Evolutionary conservation across 2,329 filamentous ascomycete genomes (phyloP), one percentile per base, ranked within the genome.

Genomic region (Juglanconis juglandina): DNA sequence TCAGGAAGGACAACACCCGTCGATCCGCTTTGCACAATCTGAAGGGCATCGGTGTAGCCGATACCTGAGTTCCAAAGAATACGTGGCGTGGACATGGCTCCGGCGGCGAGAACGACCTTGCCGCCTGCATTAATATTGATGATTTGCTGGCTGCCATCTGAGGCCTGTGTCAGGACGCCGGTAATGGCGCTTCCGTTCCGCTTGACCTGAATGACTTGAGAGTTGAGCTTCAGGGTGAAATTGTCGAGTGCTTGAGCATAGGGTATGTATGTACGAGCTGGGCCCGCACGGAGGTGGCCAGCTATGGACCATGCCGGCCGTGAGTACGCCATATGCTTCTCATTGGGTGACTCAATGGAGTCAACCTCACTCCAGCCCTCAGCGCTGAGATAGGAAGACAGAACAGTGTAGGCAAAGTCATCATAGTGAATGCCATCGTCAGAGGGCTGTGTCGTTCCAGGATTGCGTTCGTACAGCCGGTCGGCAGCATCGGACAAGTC

Each of bases 401-500:
- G 47, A 34, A 64, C 59, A 4, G 60, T 33, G 47, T 57, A 63
- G 4, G 59, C 59, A 10, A 47, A 55, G 24, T 63, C 57, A 30
- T 67, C 57, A 47, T 66, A 66, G 30, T 48, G 56, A 58, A 61
- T 47, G 8, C 68, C 69, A 33, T 71, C 70, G 3, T 57, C 56
- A 1, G 69, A 71, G 8, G 70, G 66, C 49, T 59, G 44, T 1
- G 65, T 66, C 33, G 69, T 70, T 11, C 67, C 68, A 0, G 69
- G 68, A 56, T 69, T 70, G 5, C 68, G 66, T 32, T 62, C 57
- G 54, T 68, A 72, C 8, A 72, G 62, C 1, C 68, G 66, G 6
- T 65, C 66, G 11, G 70, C 65, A 14, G 70, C 69, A 5, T 61
- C 61, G 8, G 58, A 54, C 42, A 71, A 60, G 9, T 72, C 70